These are phyloP conservation scores for Leishmania aethiopica DNA, from an alignment of 208 protist species.

Conservation along the genomic window DNA sequence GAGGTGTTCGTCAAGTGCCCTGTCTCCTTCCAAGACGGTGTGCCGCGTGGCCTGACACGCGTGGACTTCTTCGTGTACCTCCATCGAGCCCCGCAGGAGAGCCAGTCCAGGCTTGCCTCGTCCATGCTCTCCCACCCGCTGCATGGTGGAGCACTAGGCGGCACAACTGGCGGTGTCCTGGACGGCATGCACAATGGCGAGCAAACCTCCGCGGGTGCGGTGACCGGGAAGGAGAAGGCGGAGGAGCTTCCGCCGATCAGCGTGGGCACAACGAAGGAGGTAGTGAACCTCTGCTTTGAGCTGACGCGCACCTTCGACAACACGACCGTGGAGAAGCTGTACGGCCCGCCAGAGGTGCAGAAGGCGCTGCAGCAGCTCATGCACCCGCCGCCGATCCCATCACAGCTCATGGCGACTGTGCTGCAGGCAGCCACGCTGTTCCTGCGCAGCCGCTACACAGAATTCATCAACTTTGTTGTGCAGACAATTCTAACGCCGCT, in stretches of 20 bases:
- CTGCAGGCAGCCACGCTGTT: conserved; percentile 44
- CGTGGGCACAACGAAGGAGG: conserved; percentile 60
- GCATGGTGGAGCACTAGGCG: background rate
- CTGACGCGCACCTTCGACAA: conserved; percentile 62
- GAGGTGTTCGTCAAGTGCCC: conserved; percentile 65
- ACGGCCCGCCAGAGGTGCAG: conserved; percentile 63
- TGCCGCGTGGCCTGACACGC: conserved; percentile 53
- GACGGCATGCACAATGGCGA: conserved; percentile 25
- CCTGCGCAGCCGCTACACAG: conserved; percentile 32
- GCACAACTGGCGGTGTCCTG: conserved; percentile 12
- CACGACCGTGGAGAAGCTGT: conserved; percentile 49
- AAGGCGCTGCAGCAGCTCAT: conserved; percentile 53
- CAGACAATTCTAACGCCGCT: conserved; percentile 61
- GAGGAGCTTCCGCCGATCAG: conserved; percentile 45
- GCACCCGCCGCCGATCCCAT: conserved; percentile 53
- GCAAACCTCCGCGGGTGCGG: background rate
- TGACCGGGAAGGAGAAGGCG: conserved; percentile 5
- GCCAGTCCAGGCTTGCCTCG: conserved; percentile 6
- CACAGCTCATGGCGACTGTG: conserved; percentile 83
- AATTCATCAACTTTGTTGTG: conserved; percentile 63
- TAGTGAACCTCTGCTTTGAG: conserved; percentile 61
- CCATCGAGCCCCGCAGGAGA: conserved; percentile 59
- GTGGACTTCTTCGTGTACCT: conserved; percentile 73
- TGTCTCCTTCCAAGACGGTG: conserved; percentile 40
- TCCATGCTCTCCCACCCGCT: conserved; percentile 7